Evolutionary conservation across 176 grass and related monocot species (phyloP), one percentile per base, ranked within the genome.

Genomic region (Zoysia japonica): DNA sequence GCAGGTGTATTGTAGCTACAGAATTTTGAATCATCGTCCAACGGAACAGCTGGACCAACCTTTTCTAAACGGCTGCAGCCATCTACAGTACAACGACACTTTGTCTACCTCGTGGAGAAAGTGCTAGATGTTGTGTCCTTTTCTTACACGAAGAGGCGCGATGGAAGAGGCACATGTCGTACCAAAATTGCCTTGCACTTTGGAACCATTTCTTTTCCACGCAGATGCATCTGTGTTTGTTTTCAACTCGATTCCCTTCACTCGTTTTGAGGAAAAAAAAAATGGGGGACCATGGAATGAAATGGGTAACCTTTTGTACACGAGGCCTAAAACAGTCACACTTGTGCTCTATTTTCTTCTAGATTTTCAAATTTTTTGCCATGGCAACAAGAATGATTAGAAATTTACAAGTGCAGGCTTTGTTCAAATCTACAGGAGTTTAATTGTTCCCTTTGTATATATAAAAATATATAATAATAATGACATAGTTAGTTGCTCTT

Each of bases 21-120:
- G 7, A 41, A 20, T 53, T 41, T 64, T 37, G n/a, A 52, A 78
- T 78, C 35, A 78, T 78, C 52, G 46, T 51, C 75, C 13, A 37
- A 1, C 9, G 35, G 5, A 15, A 55, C 15, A 65, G 37, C 62
- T 65, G 15, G 3, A 66, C 10, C 36, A 4, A 66, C 15, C 15
- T 16, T 19, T 65, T 76, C 3, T 41, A 52, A 52, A 66, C 75
- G 39, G 6, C 7, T 37, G 11, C 11, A 8, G 14, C 15, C 55
- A 75, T 59, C 10, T 19, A 28, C 28, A 0, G 28, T 28, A 28
- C 28, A 28, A 28, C 28, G 28, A 28, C 28, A 28, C 28, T 28
- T 28, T 28, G 1, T 10, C 61, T 78, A 19, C 36, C 47, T 41
- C 46, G 12, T 8, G 14, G 28, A 28, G 28, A 50, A 16, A 77